Evolutionary conservation across 129 eudicot genomes (phyloP).

Genomic region (Tanacetum coccineum): DNA sequence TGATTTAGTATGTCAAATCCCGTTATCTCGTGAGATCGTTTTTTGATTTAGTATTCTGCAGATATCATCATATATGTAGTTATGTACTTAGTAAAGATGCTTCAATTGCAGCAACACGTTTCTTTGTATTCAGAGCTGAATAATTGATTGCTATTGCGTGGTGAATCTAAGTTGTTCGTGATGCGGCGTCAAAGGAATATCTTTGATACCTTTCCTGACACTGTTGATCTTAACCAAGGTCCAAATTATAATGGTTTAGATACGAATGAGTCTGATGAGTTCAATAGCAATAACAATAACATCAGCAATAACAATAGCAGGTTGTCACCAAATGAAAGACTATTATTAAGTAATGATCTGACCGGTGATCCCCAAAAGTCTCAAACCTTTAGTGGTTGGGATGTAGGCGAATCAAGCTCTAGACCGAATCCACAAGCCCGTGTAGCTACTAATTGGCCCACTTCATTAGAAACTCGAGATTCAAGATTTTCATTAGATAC

Average conservation of each 20-base stretch:
- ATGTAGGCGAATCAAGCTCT: constrained; percentile 78
- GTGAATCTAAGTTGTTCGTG: constrained; percentile 13
- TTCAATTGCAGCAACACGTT: constrained; percentile 16
- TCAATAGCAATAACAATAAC: constrained; percentile 18
- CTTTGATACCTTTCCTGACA: constrained; percentile 42
- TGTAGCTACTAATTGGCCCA: constrained; percentile 26
- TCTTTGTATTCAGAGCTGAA: constrained; percentile 14
- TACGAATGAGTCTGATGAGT: constrained; percentile 40
- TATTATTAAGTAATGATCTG: constrained; percentile 39
- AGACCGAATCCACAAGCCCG: constrained; percentile 39
- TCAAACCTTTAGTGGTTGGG: constrained; percentile 50
- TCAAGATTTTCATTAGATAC: constrained; percentile 28
- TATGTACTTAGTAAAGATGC: not conserved
- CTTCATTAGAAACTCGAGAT: constrained; percentile 29
- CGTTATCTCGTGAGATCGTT: not conserved
- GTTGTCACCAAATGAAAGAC: constrained; percentile 55
- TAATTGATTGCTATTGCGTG: not conserved
- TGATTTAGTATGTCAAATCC: not conserved
- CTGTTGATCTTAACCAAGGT: constrained; percentile 63
- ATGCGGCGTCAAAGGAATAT: constrained; percentile 55
- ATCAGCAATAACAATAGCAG: constrained; percentile 7
- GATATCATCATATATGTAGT: not conserved
- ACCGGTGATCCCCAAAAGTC: constrained; percentile 36
- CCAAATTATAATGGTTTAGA: constrained; percentile 35
- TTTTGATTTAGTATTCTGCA: not conserved